phyloP scores from a whole-genome alignment of 2,329 filamentous ascomycete species.

The Ceratocystis cacaofunesta region DNA sequence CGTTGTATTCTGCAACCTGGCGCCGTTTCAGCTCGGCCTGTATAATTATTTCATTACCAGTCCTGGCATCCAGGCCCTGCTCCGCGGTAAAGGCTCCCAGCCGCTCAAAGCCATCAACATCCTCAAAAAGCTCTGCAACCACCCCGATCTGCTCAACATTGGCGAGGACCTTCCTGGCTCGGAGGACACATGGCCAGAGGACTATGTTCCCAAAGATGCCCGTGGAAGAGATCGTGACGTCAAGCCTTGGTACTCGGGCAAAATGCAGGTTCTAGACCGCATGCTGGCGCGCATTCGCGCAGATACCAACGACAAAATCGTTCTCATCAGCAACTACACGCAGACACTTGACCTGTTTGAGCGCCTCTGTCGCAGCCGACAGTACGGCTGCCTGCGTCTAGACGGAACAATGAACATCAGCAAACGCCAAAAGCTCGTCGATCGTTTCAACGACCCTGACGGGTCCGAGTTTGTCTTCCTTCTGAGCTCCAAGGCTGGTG shows the following conservation, averaged over 20 bases:
- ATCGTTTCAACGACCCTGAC: slow-evolving; percentile 91
- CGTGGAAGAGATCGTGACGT: slow-evolving; percentile 83
- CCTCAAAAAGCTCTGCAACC: slow-evolving; percentile 96
- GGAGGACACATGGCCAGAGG: slow-evolving; percentile 65
- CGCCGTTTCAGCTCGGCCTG: slow-evolving; percentile 79
- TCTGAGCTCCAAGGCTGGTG: slow-evolving; percentile 91
- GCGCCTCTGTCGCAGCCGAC: slow-evolving; percentile 67
- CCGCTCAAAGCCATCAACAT: slow-evolving; percentile 93
- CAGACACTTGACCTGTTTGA: slow-evolving; percentile 92
- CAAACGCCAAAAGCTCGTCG: slow-evolving; percentile 91
- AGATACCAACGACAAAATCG: slow-evolving; percentile 98
- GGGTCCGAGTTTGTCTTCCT: slow-evolving; percentile 86
- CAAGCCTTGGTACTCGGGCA: slow-evolving; percentile 92
- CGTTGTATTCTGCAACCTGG: slow-evolving; percentile 91
- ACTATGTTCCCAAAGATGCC: slow-evolving; percentile 76
- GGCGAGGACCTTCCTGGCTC: slow-evolving; percentile 73
- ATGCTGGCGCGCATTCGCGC: slow-evolving; percentile 93
- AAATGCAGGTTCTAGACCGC: slow-evolving; percentile 94
- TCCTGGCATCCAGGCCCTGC: slow-evolving; percentile 79
- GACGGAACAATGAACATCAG: slow-evolving; percentile 97
- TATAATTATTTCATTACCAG: slow-evolving; percentile 98
- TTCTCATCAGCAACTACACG: slow-evolving; percentile 96
- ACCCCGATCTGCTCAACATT: slow-evolving; percentile 81
- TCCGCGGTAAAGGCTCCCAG: slow-evolving; percentile 88
- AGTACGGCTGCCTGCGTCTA: slow-evolving; percentile 74